Evolutionary conservation across 495 filamentous ascomycete genomes (phyloP).

Genomic region (Lepidopterella palustris): DNA sequence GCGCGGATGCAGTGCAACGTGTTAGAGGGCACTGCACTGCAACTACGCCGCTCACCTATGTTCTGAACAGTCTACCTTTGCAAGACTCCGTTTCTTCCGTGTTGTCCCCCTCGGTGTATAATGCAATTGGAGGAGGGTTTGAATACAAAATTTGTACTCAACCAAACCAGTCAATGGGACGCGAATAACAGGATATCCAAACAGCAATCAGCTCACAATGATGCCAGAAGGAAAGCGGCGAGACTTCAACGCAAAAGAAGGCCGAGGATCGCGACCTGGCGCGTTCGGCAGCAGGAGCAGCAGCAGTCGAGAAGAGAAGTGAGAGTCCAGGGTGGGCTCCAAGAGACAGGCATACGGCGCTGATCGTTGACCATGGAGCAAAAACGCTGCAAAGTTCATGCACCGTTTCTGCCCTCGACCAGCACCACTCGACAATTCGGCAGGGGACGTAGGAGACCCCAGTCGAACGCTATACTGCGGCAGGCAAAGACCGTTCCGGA

Average conservation of each 20-base stretch:
- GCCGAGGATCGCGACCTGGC: conserved; percentile 1
- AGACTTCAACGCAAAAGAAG: not conserved
- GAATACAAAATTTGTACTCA: conserved; percentile 1
- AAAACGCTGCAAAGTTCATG: conserved; percentile 1
- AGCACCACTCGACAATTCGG: not conserved
- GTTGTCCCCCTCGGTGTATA: not conserved
- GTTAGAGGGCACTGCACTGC: not conserved
- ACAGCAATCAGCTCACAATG: not conserved
- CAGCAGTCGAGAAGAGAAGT: not conserved
- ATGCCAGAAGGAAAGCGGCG: not conserved
- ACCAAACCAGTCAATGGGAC: not conserved
- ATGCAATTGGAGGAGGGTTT: not conserved
- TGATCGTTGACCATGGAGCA: not conserved
- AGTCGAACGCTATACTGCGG: not conserved
- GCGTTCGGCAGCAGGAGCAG: not conserved
- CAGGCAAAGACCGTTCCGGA: not conserved
- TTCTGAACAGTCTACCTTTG: not conserved
- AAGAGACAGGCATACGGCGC: not conserved
- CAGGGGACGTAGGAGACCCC: not conserved
- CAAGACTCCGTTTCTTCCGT: not conserved
- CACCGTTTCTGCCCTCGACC: not conserved
- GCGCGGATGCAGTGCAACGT: not conserved
- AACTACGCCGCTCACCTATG: not conserved
- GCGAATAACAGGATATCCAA: not conserved
- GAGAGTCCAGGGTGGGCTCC: not conserved